Percentiles rank a stretch among this genome's conserved stretches.
Conservation (phyloP, 2,329 filamentous ascomycete species). For the Claviceps fusiformis region DNA sequence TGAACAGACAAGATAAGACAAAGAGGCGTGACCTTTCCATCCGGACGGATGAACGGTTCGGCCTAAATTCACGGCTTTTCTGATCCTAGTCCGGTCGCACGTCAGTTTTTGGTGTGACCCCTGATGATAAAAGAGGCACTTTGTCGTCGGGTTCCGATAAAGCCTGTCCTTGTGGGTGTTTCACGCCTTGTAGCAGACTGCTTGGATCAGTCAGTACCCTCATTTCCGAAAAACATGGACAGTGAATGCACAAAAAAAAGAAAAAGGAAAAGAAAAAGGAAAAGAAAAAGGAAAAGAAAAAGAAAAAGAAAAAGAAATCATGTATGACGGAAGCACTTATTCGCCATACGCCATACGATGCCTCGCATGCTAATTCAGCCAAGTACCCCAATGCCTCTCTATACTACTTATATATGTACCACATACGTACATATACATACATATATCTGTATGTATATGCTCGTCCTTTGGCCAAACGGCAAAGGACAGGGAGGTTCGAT, state of each 20-base stretch:
- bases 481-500: neutral
- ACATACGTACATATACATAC: too few relatives aligned
- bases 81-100: conserved; percentile 9
- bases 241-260: neutral
- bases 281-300: too few relatives aligned
- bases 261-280: too few relatives aligned
- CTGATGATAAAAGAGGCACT: conserved; percentile 1
- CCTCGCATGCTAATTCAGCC: neutral
- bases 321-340: neutral
- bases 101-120: conserved; percentile 5
- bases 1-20: neutral
- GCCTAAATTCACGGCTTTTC: conserved; percentile 5
- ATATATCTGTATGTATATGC: neutral
- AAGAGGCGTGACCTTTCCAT: neutral
- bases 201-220: conserved; percentile 1
- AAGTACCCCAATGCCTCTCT: neutral
- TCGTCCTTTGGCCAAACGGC: neutral
- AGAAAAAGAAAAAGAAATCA: neutral
- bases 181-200: conserved; percentile 10
- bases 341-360: neutral
- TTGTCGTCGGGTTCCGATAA: conserved; percentile 5
- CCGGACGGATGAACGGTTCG: neutral
- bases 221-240: neutral
- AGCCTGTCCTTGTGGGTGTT: conserved; percentile 7
- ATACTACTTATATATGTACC: neutral